phyloP scores from a whole-genome alignment of 441 rosid genomes.

The Jatropha podagrica region DNA sequence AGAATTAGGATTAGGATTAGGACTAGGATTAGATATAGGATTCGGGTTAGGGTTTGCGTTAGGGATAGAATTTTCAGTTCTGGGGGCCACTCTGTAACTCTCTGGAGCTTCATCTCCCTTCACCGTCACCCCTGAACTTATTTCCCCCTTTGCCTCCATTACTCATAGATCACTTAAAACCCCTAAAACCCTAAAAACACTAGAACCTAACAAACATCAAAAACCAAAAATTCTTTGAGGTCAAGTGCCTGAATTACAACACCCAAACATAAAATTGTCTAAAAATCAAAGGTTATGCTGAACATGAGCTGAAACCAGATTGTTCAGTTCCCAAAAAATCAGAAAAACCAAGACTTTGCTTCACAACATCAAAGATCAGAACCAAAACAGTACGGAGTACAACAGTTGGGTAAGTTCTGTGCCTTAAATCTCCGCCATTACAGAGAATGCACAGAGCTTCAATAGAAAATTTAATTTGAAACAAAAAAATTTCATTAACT shows the following conservation, averaged over 20 bases:
- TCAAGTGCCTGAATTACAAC: constrained; percentile 24
- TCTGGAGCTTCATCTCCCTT: constrained; percentile 54
- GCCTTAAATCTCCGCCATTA: constrained; percentile 45
- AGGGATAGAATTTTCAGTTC: constrained; percentile 44
- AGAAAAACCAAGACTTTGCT: constrained; percentile 15
- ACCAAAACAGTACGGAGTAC: constrained; percentile 22
- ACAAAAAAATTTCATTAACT: constrained; percentile 19
- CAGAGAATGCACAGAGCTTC: constrained; percentile 50
- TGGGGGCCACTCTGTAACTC: constrained; percentile 52
- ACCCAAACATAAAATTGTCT: constrained; percentile 5
- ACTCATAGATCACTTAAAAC: constrained; percentile 32
- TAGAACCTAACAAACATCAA: constrained; percentile 37
- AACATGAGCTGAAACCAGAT: constrained; percentile 22
- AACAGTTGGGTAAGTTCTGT: constrained; percentile 12
- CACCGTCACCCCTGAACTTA: constrained; percentile 45
- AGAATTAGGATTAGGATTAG: constrained; percentile 3
- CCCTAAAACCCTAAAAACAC: constrained; percentile 39
- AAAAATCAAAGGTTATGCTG: background rate
- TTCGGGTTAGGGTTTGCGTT: background rate
- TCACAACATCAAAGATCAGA: constrained; percentile 27
- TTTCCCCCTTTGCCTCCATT: constrained; percentile 70
- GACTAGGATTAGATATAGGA: background rate
- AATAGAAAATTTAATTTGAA: constrained; percentile 26
- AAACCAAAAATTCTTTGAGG: constrained; percentile 23
- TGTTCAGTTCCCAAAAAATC: constrained; percentile 13